Evolutionary conservation across 2,329 filamentous ascomycete species (phyloP).

Genomic region (Aphanoascus verrucosus): DNA sequence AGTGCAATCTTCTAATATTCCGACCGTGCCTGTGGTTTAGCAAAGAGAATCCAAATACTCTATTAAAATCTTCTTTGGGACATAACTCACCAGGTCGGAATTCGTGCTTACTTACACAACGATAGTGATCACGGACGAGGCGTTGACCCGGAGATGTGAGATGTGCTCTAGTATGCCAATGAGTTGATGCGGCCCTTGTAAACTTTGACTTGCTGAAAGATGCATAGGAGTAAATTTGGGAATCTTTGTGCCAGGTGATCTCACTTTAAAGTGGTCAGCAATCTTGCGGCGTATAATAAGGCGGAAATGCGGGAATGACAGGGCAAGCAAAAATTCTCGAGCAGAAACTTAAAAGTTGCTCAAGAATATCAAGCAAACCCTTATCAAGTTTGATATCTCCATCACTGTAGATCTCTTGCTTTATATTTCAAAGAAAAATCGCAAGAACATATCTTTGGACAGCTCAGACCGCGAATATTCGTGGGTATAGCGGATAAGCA

Average conservation of each 20-base stretch:
- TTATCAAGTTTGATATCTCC: conserved; percentile 3
- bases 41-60: neutral
- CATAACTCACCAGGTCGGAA: neutral
- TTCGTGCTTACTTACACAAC: too few relatives aligned
- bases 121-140: conserved; percentile 17
- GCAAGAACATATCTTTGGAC: too few relatives aligned
- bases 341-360: conserved; percentile 14
- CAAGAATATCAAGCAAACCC: neutral
- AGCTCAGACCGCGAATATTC: conserved; percentile 17
- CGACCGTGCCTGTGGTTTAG: conserved; percentile 9
- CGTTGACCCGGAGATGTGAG: conserved; percentile 14
- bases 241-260: conserved; percentile 13
- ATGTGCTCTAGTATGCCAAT: conserved; percentile 14
- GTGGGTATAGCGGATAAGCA: conserved; percentile 17
- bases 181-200: conserved; percentile 9
- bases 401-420: neutral
- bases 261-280: too few relatives aligned
- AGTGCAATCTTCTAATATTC: conserved; percentile 27
- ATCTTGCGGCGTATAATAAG: too few relatives aligned
- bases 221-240: conserved; percentile 15
- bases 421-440: conserved; percentile 9
- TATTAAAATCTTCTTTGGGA: neutral
- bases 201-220: conserved; percentile 12
- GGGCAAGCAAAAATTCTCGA: conserved; percentile 17
- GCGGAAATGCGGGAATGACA: conserved; percentile 8